Evolutionary conservation across 2,329 filamentous ascomycete genomes (phyloP).

Genomic region (Chaetomiaceae sp.): DNA sequence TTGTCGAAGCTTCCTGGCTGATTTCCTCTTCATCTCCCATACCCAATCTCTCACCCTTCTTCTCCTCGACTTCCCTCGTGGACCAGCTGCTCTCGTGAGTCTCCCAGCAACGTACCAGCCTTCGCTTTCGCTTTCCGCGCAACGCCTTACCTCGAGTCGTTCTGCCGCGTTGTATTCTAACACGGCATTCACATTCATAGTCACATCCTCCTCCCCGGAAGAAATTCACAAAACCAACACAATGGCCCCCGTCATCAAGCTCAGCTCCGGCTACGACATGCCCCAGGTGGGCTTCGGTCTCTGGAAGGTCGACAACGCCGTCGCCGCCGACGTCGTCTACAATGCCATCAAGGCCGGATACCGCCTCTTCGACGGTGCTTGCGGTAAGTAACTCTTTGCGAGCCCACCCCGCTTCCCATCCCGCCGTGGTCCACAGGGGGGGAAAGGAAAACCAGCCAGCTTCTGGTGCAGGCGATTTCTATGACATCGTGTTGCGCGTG

Average conservation of each 20-base stretch:
- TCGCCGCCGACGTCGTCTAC: conserved; percentile 72
- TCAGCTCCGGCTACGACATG: conserved; percentile 64
- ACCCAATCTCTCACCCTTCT: conserved; percentile 2
- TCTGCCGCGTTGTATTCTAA: not conserved
- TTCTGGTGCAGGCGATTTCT: no score
- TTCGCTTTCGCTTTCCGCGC: not conserved
- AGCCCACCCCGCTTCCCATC: not conserved
- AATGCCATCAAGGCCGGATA: conserved; percentile 63
- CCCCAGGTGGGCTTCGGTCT: conserved; percentile 72
- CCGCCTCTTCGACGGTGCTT: conserved; percentile 56
- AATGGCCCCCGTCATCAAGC: conserved; percentile 46
- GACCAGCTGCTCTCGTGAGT: conserved; percentile 6
- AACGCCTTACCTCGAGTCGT: not conserved
- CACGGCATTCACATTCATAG: conserved; percentile 1
- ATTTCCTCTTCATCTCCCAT: conserved; percentile 12
- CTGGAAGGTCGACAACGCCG: conserved; percentile 76
- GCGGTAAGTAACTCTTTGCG: conserved; percentile 45
- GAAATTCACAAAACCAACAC: conserved; percentile 8
- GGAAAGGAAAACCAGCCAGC: no score
- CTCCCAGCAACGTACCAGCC: not conserved
- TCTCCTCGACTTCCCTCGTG: not conserved
- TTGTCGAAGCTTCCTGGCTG: conserved; percentile 9
- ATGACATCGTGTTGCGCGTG: conserved; percentile 8
- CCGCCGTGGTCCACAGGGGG: not conserved
- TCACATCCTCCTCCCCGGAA: conserved; percentile 2